Evolutionary conservation across 1,139 yeast species (phyloP).

Genomic region (Yamadazyma epiphylla): DNA sequence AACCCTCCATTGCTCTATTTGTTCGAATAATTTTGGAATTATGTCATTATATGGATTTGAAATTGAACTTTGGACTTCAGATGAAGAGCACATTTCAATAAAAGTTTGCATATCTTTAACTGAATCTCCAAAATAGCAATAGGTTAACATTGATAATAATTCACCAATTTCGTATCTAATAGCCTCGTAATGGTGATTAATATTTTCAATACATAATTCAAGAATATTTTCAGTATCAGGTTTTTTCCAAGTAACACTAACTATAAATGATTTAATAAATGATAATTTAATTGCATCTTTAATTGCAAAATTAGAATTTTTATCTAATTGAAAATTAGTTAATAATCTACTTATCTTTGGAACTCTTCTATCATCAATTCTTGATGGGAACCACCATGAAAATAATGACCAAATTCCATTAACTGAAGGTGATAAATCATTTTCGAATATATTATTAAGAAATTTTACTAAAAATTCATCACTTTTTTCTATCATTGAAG

Average conservation of each 20-base stretch:
- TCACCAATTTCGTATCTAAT: constrained; percentile 73
- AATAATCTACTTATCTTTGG: constrained; percentile 49
- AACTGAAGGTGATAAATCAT: constrained; percentile 74
- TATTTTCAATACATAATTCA: constrained; percentile 46
- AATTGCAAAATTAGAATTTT: constrained; percentile 60
- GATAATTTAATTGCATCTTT: constrained; percentile 62
- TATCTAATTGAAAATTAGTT: constrained; percentile 46
- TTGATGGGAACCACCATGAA: constrained; percentile 69
- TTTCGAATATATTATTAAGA: constrained; percentile 44
- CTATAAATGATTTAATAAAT: constrained; percentile 52
- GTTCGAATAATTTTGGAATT: constrained; percentile 35
- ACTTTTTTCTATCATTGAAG: constrained; percentile 24
- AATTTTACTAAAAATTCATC: constrained; percentile 47
- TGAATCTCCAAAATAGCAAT: constrained; percentile 51
- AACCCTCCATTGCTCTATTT: constrained; percentile 42
- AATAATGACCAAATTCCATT: constrained; percentile 74
- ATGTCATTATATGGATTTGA: constrained; percentile 2
- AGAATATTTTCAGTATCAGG: constrained; percentile 48
- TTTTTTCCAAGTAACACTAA: constrained; percentile 57
- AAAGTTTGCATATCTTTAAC: constrained; percentile 41
- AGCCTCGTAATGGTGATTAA: constrained; percentile 65
- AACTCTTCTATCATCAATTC: constrained; percentile 64
- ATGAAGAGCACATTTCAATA: constrained; percentile 30
- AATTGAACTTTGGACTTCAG: constrained; percentile 14
- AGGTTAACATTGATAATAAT: constrained; percentile 54